Evolutionary conservation across 164 flowering plant genomes (phyloP), one percentile per base, ranked within the genome.

Genomic region (Malania oleifera): DNA sequence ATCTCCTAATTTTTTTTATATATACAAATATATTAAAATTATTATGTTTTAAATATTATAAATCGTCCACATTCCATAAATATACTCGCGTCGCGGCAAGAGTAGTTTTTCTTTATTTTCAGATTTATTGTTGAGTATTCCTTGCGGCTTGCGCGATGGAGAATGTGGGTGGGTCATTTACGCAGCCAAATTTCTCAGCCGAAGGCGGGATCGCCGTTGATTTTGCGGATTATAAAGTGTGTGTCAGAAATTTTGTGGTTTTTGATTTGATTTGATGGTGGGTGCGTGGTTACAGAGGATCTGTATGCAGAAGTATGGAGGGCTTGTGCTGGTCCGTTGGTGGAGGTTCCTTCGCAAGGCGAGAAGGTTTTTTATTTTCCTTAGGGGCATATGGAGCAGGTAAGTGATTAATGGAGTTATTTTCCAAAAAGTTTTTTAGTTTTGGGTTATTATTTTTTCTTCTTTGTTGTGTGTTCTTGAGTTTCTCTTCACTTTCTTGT

Each of bases 311-410:
- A 85, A 77, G 74, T 90, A 37, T 90, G 97, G 97, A 83, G 68
- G 80, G 80, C 81, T 25, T 85, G 92, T 70, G 97, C 97, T 1
- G 97, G 97, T n/a, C 95, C 93, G 18, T 75, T 87, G 9, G 97
- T 91, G 7, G 93, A 87, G 53, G 80, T 87, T 56, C 97, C 91
- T 44, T 73, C 63, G 44, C 12, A 1, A 15, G 75, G 70, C 13
- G 89, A 91, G 64, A 80, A 75, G 61, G 97, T 87, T 26, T 91
- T 53, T 60, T 91, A 91, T 69, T 91, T 87, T 61, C 95, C 95
- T 1, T 95, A 91, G 47, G 97, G 97, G 19, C 97, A 87, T 60
- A 82, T 91, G 89, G 97, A 87, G 63, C 97, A 90, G 76, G 95
- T 87, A 60, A 63, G 76, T n/a, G n/a, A n/a, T n/a, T n/a, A n/a